Conservation (phyloP, 768 basidiomycete species). For the Mycena leptocephala region DNA sequence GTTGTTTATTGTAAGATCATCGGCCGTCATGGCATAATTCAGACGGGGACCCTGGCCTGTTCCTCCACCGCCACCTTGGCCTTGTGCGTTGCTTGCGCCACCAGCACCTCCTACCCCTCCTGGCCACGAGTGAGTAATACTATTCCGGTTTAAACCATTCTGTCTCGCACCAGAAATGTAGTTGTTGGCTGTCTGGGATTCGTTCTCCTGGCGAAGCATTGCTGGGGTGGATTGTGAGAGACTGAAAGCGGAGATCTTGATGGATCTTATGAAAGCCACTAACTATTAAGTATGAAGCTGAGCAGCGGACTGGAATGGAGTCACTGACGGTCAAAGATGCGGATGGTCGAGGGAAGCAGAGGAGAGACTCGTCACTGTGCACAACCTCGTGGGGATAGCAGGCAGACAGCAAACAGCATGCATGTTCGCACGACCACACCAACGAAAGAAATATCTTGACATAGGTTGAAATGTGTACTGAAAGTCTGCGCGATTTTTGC, state of each 20-base stretch:
- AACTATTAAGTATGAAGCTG: no score
- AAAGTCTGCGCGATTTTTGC: no score
- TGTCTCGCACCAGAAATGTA: constrained; percentile 4
- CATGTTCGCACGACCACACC: background rate
- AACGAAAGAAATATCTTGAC: no score
- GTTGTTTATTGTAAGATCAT: background rate
- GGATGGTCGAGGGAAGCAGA: background rate
- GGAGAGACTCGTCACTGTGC: background rate
- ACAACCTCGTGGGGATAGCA: background rate
- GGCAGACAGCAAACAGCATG: background rate
- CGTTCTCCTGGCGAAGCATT: background rate
- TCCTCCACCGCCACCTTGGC: constrained; percentile 1
- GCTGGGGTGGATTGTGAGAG: background rate
- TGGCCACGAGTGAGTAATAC: constrained; percentile 7
- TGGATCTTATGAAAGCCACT: no score
- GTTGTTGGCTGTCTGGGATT: background rate
- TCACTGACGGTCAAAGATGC: constrained; percentile 1
- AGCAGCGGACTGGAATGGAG: constrained; percentile 6
- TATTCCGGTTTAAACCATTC: constrained; percentile 6
- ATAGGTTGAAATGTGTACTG: no score
- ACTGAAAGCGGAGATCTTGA: background rate
- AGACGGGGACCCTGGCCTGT: constrained; percentile 2
- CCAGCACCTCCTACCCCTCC: background rate
- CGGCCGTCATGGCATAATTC: background rate
- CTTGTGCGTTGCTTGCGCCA: background rate